Percentiles rank a stretch among this genome's conserved stretches.
phyloP scores from a whole-genome alignment of 768 basidiomycete species.

The Trametes sanguinea region DNA sequence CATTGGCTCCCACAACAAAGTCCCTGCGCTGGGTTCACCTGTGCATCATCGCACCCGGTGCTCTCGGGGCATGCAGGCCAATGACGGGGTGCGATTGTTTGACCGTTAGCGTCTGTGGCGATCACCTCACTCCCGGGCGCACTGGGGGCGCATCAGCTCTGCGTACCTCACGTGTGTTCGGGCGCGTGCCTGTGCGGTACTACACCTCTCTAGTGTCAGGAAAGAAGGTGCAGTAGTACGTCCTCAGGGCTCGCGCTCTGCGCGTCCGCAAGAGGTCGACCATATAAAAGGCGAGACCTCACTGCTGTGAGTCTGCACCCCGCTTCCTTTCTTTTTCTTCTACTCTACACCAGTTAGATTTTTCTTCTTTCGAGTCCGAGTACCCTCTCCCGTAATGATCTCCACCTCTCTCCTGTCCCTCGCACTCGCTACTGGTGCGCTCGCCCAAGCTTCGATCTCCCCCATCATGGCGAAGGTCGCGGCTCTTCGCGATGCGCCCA shows the following conservation, averaged over 20 bases:
- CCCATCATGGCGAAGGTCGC: constrained; percentile 18
- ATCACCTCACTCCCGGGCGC: background rate
- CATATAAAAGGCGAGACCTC: constrained; percentile 9
- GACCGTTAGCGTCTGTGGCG: background rate
- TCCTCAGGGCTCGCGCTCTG: background rate
- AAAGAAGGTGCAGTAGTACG: background rate
- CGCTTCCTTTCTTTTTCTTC: background rate
- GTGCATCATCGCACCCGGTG: constrained; percentile 11
- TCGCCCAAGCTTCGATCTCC: constrained; percentile 17
- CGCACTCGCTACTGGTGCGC: constrained; percentile 17
- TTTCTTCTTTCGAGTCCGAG: background rate
- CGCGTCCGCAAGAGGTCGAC: background rate
- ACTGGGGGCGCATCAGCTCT: constrained; percentile 6
- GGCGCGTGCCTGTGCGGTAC: background rate
- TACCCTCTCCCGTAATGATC: constrained; percentile 20
- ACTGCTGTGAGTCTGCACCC: constrained; percentile 10
- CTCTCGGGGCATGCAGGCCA: constrained; percentile 1
- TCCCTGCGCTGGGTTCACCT: background rate
- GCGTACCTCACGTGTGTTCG: background rate
- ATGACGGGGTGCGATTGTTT: background rate
- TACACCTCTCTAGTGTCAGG: background rate
- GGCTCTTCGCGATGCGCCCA: constrained; percentile 25
- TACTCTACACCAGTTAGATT: background rate
- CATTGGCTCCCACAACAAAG: background rate
- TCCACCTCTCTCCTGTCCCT: constrained; percentile 20